Evolutionary conservation across 176 grass and related monocot species (phyloP).

Genomic region (Areca catechu): DNA sequence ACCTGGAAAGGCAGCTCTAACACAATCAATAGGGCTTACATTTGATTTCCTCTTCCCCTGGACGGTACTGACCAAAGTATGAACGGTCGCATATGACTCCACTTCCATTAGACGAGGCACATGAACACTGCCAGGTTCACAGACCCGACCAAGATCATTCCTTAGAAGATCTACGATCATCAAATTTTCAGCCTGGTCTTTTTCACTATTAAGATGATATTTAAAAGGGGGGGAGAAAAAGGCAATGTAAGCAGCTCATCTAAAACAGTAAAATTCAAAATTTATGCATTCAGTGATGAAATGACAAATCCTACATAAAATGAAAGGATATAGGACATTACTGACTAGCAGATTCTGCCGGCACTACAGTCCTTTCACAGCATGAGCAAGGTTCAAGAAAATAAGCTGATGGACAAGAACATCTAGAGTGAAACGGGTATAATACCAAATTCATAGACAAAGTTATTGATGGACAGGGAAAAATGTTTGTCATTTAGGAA

Average conservation of each 20-base stretch:
- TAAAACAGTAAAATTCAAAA: too few relatives aligned
- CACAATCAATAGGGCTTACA: conserved; percentile 53
- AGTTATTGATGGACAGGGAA: too few relatives aligned
- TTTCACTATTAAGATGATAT: conserved; percentile 48
- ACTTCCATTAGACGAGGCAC: conserved; percentile 81
- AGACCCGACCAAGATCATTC: conserved; percentile 81
- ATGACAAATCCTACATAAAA: too few relatives aligned
- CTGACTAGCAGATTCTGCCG: too few relatives aligned
- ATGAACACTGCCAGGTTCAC: conserved; percentile 59
- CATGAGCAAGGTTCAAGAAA: background rate
- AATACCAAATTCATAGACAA: too few relatives aligned
- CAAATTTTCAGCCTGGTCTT: conserved; percentile 92
- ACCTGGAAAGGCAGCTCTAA: conserved; percentile 81
- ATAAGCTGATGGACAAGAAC: background rate
- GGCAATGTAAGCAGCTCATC: background rate
- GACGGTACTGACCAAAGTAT: conserved; percentile 88
- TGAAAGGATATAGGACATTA: too few relatives aligned
- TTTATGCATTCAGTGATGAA: too few relatives aligned
- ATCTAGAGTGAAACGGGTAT: background rate
- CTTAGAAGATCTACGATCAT: conserved; percentile 97
- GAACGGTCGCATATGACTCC: conserved; percentile 79
- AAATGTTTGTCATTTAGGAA: too few relatives aligned
- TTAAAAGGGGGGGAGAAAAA: conserved; percentile 13
- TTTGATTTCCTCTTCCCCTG: conserved; percentile 43
- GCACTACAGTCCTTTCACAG: too few relatives aligned